phyloP scores from a whole-genome alignment of 2,329 filamentous ascomycete genomes.

The Fusarium liriodendri region DNA sequence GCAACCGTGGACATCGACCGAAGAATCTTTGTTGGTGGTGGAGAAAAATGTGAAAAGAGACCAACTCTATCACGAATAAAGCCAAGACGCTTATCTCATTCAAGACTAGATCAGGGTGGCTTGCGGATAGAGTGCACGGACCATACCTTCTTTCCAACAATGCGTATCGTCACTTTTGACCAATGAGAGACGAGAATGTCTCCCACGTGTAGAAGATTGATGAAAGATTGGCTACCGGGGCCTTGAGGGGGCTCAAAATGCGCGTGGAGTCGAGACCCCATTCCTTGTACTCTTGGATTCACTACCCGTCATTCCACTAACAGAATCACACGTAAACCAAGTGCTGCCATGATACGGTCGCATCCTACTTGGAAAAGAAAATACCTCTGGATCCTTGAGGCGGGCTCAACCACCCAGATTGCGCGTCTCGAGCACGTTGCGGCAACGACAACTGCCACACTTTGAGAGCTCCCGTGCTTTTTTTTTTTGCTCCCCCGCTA shows the following conservation, averaged over 20 bases:
- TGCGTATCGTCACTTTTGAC: not conserved
- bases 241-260: not conserved
- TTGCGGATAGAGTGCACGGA: conserved; percentile 16
- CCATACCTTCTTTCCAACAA: not conserved
- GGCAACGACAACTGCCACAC: not conserved
- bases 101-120: conserved; percentile 7
- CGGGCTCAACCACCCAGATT: conserved; percentile 12
- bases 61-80: conserved; percentile 40
- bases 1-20: conserved; percentile 3
- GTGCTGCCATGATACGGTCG: not conserved
- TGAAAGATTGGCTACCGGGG: conserved; percentile 40
- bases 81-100: conserved; percentile 25
- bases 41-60: not conserved
- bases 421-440: conserved; percentile 21
- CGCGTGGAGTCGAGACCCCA: not conserved
- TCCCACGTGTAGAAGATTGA: conserved; percentile 34
- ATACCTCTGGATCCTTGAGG: not conserved
- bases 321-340: not conserved
- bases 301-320: not conserved
- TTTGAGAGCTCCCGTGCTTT: not conserved
- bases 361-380: not conserved
- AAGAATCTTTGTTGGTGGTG: not conserved
- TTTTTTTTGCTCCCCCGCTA: not conserved
- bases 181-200: conserved; percentile 10
- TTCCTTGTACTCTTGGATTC: not conserved